Conservation (phyloP, 495 filamentous ascomycete genomes). For the Aspergillus panamensis region DNA sequence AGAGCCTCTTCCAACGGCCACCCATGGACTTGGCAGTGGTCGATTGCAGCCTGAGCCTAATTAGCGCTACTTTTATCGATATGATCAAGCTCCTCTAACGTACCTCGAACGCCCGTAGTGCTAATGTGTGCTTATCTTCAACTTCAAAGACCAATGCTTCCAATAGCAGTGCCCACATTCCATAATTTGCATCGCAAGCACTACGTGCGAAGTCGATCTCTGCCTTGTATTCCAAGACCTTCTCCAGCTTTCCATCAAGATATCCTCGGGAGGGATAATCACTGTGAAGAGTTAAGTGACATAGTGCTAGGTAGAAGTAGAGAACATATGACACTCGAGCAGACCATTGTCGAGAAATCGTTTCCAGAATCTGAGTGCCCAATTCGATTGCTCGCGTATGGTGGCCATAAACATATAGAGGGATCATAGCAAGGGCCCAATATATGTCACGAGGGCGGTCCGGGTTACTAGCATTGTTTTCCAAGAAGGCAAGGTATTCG, state of each 20-base stretch:
- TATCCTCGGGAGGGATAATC: conserved; percentile 50
- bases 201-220: conserved; percentile 65
- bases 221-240: conserved; percentile 53
- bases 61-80: neutral
- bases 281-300: conserved; percentile 60
- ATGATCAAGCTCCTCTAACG: neutral
- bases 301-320: conserved; percentile 66
- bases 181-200: conserved; percentile 74
- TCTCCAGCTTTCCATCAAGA: conserved; percentile 52
- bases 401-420: conserved; percentile 73
- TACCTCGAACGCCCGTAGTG: conserved; percentile 65
- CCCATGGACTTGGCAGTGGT: conserved; percentile 74
- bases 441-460: conserved; percentile 67
- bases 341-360: conserved; percentile 65
- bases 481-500: conserved; percentile 59
- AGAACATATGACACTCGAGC: conserved; percentile 61
- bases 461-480: conserved; percentile 49
- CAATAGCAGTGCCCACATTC: conserved; percentile 69
- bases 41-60: conserved; percentile 51
- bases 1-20: conserved; percentile 79
- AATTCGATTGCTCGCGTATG: conserved; percentile 65
- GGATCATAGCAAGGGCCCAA: conserved; percentile 65
- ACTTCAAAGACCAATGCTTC: conserved; percentile 71
- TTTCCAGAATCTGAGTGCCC: conserved; percentile 58
- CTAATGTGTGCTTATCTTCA: conserved; percentile 54